A percentile compares a stretch with the other conserved stretches of the same genome.
Evolutionary conservation across 305 asterid species (phyloP).

Genomic region (Fraxinus angustifolia): DNA sequence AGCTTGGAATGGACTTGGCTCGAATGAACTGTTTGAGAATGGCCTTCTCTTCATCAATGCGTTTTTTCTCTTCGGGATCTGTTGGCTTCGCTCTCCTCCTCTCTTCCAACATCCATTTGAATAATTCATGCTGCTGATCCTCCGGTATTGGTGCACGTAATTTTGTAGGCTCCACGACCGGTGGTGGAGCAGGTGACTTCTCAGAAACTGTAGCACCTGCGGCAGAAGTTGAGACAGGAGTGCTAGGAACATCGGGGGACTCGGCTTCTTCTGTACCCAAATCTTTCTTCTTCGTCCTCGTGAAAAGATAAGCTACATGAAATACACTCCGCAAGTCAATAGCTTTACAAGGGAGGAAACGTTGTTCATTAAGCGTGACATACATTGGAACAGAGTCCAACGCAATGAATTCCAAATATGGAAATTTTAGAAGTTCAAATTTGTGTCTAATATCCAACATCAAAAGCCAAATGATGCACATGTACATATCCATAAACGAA

Average conservation of each 20-base stretch:
- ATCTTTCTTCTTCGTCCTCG: slow-evolving; percentile 49
- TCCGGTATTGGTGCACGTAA: slow-evolving; percentile 61
- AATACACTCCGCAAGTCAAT: neutral
- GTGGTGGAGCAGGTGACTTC: slow-evolving; percentile 25
- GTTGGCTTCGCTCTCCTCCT: slow-evolving; percentile 68
- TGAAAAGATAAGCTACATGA: slow-evolving; percentile 58
- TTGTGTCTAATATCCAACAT: neutral
- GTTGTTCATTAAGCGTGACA: neutral
- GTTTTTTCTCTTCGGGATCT: slow-evolving; percentile 66
- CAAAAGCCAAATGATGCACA: neutral
- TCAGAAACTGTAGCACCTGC: slow-evolving; percentile 34
- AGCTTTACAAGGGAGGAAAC: neutral
- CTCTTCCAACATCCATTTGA: slow-evolving; percentile 85
- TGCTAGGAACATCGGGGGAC: slow-evolving; percentile 29
- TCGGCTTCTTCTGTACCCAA: slow-evolving; percentile 34
- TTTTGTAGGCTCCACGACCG: slow-evolving; percentile 33
- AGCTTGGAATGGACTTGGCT: slow-evolving; percentile 49
- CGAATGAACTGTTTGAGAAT: slow-evolving; percentile 74
- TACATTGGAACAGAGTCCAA: neutral
- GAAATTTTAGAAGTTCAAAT: neutral
- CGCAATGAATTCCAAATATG: neutral
- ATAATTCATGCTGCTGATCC: slow-evolving; percentile 65
- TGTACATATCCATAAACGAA: neutral
- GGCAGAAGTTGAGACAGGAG: slow-evolving; percentile 37
- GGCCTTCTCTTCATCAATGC: slow-evolving; percentile 80